Evolutionary conservation across 495 filamentous ascomycete species (phyloP), one percentile per base, ranked within the genome.

Genomic region (Filosporella fistucella): DNA sequence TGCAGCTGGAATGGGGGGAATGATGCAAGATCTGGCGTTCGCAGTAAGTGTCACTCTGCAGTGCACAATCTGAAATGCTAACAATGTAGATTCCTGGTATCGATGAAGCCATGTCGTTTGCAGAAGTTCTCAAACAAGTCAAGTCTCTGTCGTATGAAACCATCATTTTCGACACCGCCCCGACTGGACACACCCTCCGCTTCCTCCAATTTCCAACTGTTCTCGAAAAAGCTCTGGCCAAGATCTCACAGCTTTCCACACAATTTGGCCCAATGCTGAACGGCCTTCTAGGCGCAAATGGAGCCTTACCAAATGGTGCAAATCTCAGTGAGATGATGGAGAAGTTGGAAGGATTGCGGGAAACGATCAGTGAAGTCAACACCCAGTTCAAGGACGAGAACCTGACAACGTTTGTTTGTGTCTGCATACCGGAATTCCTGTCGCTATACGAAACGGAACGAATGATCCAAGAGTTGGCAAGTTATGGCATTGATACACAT

Each of bases 31-130:
- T 56, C 62, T 84, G 20, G 79, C 80, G 4, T 82, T 81, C 57
- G 77, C 76, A 21, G 77, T 81, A 65, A 28, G 76, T 63, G 34
- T 8, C 25, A 22, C 24, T 38, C 14, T 14, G 23, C 33, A 12
- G 7, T 18, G 17, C 4, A 12, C 18, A 36, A 17, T 35, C 23
- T 12, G 2, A 22, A n/a, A n/a, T 51, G 23, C 41, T 43, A 29
- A 30, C 28, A 23, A 23, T 43, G 21, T 57, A 96, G 90, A 97
- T 98, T 34, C 93, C 93, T 42, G 93, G 93, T 67, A 91, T 99
- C 47, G 93, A 99, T 65, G 93, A 99, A 67, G 93, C 93, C 60
- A 97, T 97, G 94, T 96, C 93, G 40, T 99, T 97, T 60, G 93
- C 93, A 59, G 93, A 97, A 69, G 93, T 97, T 39, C 78, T 97